Evolutionary conservation across 768 basidiomycete genomes (phyloP).

Genomic region (Calvatia gigantea): DNA sequence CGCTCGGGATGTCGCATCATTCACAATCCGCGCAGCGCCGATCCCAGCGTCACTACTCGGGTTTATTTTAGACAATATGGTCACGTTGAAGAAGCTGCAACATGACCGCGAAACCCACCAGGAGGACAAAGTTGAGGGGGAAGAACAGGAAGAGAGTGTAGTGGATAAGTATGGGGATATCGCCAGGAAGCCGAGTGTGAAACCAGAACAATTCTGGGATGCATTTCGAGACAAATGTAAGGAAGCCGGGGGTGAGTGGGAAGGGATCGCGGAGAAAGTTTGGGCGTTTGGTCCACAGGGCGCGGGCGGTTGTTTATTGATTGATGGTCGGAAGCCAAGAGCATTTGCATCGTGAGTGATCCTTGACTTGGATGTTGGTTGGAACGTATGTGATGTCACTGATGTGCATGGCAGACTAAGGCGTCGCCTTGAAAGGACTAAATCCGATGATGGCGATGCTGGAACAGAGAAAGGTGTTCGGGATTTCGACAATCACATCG

Average conservation of each 20-base stretch:
- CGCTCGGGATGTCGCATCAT: slow-evolving; percentile 69
- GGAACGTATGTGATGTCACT: slow-evolving; percentile 5
- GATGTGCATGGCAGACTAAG: slow-evolving; percentile 40
- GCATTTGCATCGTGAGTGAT: slow-evolving; percentile 53
- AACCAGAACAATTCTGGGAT: slow-evolving; percentile 78
- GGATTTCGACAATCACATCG: slow-evolving; percentile 79
- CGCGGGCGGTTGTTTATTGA: slow-evolving; percentile 80
- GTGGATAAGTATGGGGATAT: slow-evolving; percentile 51
- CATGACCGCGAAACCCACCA: slow-evolving; percentile 36
- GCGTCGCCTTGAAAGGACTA: slow-evolving; percentile 42
- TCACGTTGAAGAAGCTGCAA: slow-evolving; percentile 58
- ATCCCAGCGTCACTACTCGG: slow-evolving; percentile 67
- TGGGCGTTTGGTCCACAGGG: slow-evolving; percentile 93
- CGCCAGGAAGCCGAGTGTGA: slow-evolving; percentile 58
- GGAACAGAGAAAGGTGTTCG: slow-evolving; percentile 35
- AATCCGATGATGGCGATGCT: slow-evolving; percentile 23
- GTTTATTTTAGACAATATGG: slow-evolving; percentile 75
- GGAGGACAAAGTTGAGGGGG: slow-evolving; percentile 25
- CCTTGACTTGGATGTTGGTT: background rate
- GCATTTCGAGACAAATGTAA: slow-evolving; percentile 59
- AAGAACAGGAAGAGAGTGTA: slow-evolving; percentile 35
- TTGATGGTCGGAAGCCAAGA: slow-evolving; percentile 61
- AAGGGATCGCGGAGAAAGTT: slow-evolving; percentile 59
- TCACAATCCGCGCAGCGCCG: slow-evolving; percentile 80
- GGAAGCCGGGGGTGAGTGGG: slow-evolving; percentile 85